These are phyloP conservation scores for Trichoderma oligosporum DNA, from an alignment of 2,329 filamentous ascomycete species.

Conservation along the genomic window DNA sequence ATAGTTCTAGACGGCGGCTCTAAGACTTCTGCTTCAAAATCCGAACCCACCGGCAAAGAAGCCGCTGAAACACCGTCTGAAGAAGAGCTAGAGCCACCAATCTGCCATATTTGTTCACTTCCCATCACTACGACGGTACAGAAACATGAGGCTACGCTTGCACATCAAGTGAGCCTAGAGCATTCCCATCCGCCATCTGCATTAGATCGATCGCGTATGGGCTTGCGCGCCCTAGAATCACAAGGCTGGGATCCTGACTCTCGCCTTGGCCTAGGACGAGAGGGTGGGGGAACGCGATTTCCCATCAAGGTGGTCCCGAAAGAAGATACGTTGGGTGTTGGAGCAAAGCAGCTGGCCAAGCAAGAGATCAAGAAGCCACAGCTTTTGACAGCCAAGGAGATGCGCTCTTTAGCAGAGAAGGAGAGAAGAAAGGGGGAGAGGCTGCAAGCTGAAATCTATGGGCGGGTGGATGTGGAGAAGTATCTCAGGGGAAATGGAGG, in stretches of 20 bases:
- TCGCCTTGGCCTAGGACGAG: constrained; percentile 65
- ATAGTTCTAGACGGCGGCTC: constrained; percentile 55
- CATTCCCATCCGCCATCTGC: constrained; percentile 71
- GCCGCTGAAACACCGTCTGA: neutral
- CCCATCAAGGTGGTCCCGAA: constrained; percentile 73
- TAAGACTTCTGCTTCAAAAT: constrained; percentile 14
- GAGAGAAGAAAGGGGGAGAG: constrained; percentile 57
- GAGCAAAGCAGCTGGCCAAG: constrained; percentile 46
- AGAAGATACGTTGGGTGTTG: constrained; percentile 70
- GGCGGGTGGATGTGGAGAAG: constrained; percentile 68
- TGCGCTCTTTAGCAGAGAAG: constrained; percentile 41
- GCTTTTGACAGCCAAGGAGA: constrained; percentile 56
- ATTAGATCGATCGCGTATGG: constrained; percentile 66
- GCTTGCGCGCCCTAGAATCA: constrained; percentile 60
- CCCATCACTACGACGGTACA: constrained; percentile 31
- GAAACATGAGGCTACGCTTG: constrained; percentile 59
- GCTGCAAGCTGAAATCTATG: constrained; percentile 68
- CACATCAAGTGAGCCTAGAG: constrained; percentile 65
- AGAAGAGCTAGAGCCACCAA: constrained; percentile 14
- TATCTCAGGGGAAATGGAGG: constrained; percentile 56
- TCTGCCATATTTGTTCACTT: constrained; percentile 38
- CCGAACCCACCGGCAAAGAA: constrained; percentile 22
- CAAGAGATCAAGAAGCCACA: constrained; percentile 51
- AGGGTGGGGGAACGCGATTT: constrained; percentile 67
- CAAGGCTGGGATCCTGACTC: constrained; percentile 74